Conservation (phyloP, 129 eudicot species). For the Flaveria trinervia region DNA sequence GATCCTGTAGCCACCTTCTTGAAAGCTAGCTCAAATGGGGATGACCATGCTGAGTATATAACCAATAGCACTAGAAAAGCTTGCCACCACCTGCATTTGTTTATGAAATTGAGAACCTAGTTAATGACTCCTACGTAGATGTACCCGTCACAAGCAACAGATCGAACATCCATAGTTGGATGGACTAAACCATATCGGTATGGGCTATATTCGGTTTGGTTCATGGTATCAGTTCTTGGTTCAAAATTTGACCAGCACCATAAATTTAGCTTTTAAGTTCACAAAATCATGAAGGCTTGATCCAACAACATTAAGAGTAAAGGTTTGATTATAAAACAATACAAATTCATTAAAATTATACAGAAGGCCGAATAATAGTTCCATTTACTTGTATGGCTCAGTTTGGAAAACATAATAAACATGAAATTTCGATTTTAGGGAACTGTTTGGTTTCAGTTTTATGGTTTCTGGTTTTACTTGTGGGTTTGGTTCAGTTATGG, state of each 20-base stretch:
- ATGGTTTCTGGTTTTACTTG: neutral
- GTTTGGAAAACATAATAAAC: too few species aligned
- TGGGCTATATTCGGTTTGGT: too few species aligned
- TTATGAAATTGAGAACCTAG: neutral
- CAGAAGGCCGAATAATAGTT: neutral
- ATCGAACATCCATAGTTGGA: neutral
- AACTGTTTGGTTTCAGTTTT: too few species aligned
- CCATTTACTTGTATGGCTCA: neutral
- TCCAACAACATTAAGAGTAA: too few species aligned
- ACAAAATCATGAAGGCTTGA: too few species aligned
- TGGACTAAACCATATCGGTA: neutral
- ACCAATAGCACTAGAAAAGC: slow-evolving; percentile 78
- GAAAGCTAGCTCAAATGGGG: slow-evolving; percentile 86
- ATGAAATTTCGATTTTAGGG: too few species aligned
- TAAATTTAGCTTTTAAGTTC: too few species aligned
- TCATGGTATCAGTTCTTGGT: too few species aligned
- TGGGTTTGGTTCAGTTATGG: too few species aligned
- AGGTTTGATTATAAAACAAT: neutral
- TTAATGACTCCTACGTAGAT: slow-evolving; percentile 7
- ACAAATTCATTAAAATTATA: neutral
- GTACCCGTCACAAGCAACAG: neutral
- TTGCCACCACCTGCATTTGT: slow-evolving; percentile 78
- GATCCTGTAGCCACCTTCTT: slow-evolving; percentile 57
- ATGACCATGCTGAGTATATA: slow-evolving; percentile 88
- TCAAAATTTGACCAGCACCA: too few species aligned